phyloP scores from a whole-genome alignment of 1,284 basidiomycete genomes.

The Golubevia pallescens region DNA sequence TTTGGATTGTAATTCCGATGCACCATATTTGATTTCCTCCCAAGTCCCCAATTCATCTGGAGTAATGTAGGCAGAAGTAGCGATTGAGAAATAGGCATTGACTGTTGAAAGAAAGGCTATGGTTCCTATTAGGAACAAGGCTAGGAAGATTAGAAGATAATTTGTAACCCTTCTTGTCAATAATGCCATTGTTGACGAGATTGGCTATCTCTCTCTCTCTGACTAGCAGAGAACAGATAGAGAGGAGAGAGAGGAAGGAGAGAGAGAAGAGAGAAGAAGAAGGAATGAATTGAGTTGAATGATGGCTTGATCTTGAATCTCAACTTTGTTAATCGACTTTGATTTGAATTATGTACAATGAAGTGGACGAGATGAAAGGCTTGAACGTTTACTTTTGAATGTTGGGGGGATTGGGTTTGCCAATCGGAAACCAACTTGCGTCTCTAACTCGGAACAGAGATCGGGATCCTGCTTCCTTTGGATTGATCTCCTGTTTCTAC shows the following conservation, averaged over 20 bases:
- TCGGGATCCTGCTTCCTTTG: too few species aligned
- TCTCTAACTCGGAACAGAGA: too few species aligned
- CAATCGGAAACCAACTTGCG: too few species aligned
- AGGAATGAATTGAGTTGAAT: not conserved
- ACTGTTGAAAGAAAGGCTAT: conserved; percentile 49
- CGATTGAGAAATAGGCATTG: conserved; percentile 54
- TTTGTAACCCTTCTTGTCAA: not conserved
- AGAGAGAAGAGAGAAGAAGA: not conserved
- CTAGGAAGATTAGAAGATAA: conserved; percentile 40
- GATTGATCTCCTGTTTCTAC: too few species aligned
- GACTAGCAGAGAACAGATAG: not conserved
- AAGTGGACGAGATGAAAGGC: too few species aligned
- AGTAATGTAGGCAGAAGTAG: conserved; percentile 40
- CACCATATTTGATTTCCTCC: conserved; percentile 42
- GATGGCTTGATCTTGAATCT: too few species aligned
- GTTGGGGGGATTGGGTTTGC: too few species aligned
- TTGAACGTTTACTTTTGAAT: too few species aligned
- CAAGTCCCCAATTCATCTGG: conserved; percentile 54
- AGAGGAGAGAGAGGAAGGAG: not conserved
- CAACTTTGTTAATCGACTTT: too few species aligned
- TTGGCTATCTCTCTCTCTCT: not conserved
- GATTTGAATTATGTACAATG: too few species aligned
- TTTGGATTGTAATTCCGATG: not conserved
- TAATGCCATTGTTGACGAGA: too few species aligned
- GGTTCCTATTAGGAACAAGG: conserved; percentile 53